Evolutionary conservation across 371 early-diverging fungal species (phyloP).

Genomic region (Syncephalastrum monosporum): DNA sequence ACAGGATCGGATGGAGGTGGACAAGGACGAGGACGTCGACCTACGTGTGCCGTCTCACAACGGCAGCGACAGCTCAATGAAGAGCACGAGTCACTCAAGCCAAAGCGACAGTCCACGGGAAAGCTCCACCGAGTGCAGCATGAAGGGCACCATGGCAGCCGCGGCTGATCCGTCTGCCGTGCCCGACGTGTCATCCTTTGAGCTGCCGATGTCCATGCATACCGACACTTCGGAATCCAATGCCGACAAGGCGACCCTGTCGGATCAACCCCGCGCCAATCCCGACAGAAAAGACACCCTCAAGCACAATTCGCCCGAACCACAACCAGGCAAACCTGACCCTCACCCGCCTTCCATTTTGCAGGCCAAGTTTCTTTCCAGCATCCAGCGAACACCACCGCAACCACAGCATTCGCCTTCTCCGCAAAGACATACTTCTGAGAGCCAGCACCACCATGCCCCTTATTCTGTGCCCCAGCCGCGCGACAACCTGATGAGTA

Average conservation of each 20-base stretch:
- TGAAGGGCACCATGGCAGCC: constrained; percentile 19
- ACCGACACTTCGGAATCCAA: constrained; percentile 11
- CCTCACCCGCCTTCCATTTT: constrained; percentile 26
- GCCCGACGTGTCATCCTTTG: constrained; percentile 15
- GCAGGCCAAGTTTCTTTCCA: constrained; percentile 45
- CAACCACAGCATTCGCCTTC: constrained; percentile 5
- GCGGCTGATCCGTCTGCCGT: constrained; percentile 8
- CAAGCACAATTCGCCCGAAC: neutral
- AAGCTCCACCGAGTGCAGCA: constrained; percentile 6
- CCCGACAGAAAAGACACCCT: neutral
- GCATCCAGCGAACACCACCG: constrained; percentile 26
- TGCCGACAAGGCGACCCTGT: constrained; percentile 4
- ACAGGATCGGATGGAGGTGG: constrained; percentile 6
- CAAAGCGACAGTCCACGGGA: too few relatives aligned
- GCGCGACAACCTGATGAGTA: constrained; percentile 6
- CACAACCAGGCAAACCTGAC: constrained; percentile 8
- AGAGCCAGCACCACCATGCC: neutral
- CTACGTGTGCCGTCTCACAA: too few relatives aligned
- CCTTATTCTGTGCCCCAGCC: too few relatives aligned
- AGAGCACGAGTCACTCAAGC: too few relatives aligned
- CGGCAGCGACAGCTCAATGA: too few relatives aligned
- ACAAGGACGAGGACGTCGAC: neutral
- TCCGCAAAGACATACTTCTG: neutral
- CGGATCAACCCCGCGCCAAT: constrained; percentile 6
- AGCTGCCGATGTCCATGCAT: constrained; percentile 18